phyloP scores from a whole-genome alignment of 2,329 filamentous ascomycete species.

The Penicillium sp. region DNA sequence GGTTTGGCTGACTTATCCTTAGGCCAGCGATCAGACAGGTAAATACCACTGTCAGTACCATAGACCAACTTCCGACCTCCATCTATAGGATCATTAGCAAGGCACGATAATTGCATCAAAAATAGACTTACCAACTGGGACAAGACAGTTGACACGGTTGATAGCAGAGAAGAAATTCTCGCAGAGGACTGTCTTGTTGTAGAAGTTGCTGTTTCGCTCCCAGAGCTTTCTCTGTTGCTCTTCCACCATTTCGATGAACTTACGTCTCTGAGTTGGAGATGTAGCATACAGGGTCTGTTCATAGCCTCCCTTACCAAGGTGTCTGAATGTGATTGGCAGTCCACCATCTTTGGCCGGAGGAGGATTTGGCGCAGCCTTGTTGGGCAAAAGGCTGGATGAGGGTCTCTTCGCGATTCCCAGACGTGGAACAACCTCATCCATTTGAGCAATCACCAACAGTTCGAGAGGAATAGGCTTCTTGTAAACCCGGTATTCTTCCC shows the following conservation, averaged over 20 bases:
- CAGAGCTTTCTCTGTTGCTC: slow-evolving; percentile 83
- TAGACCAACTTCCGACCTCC: slow-evolving; percentile 92
- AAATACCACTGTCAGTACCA: slow-evolving; percentile 92
- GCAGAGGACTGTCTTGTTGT: slow-evolving; percentile 67
- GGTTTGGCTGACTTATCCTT: slow-evolving; percentile 75
- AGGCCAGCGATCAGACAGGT: slow-evolving; percentile 84
- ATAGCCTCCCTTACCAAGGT: slow-evolving; percentile 93
- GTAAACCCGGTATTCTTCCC: slow-evolving; percentile 93
- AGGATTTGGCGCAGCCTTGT: slow-evolving; percentile 52
- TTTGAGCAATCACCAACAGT: slow-evolving; percentile 87
- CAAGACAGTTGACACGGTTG: slow-evolving; percentile 91
- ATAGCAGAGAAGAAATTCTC: slow-evolving; percentile 87
- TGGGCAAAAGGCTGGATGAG: slow-evolving; percentile 77
- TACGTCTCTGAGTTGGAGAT: slow-evolving; percentile 82
- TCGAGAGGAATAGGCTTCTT: slow-evolving; percentile 93
- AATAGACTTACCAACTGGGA: slow-evolving; percentile 72
- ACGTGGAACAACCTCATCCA: slow-evolving; percentile 91
- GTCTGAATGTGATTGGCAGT: slow-evolving; percentile 93
- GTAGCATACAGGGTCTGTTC: slow-evolving; percentile 86
- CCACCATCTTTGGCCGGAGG: slow-evolving; percentile 64
- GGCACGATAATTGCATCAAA: neutral
- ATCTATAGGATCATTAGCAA: slow-evolving; percentile 55
- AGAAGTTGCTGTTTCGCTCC: slow-evolving; percentile 68
- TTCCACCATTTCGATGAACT: slow-evolving; percentile 97
- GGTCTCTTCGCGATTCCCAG: slow-evolving; percentile 79